Percentiles rank a stretch among this genome's conserved stretches.
phyloP scores from a whole-genome alignment of 225 moss, liverwort and hornwort genomes.

The Sphagnum contortum region DNA sequence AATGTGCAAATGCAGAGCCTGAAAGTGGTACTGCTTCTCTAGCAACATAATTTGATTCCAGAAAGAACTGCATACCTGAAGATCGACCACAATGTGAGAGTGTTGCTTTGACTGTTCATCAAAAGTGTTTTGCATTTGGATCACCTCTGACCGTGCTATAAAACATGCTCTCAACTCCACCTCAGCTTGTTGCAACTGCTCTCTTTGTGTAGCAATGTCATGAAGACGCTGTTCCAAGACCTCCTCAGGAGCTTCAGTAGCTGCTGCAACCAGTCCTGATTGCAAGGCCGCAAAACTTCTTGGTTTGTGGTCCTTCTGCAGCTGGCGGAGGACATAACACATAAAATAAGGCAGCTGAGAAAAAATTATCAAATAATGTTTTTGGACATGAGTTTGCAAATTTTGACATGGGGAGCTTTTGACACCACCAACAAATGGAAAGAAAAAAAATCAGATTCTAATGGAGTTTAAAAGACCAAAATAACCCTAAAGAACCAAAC shows the following conservation, averaged over 20 bases:
- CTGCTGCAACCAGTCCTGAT: constrained; percentile 34
- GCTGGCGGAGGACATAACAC: constrained; percentile 18
- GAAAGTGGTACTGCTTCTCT: no score
- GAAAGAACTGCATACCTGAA: constrained; percentile 45
- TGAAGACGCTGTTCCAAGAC: constrained; percentile 79
- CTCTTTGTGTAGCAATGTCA: constrained; percentile 82
- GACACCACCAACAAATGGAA: no score
- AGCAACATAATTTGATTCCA: no score
- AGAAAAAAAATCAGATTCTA: no score
- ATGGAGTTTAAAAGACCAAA: no score
- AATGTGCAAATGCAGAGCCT: no score
- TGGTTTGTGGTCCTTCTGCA: constrained; percentile 69
- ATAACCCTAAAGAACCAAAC: no score
- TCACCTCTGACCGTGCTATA: constrained; percentile 80
- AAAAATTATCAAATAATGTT: no score
- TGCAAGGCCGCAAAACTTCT: constrained; percentile 62
- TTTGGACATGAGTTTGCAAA: no score
- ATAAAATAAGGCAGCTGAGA: no score
- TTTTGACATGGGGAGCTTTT: no score
- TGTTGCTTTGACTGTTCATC: constrained; percentile 86
- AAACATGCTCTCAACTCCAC: constrained; percentile 83
- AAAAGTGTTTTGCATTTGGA: constrained; percentile 66
- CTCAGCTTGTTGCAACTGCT: constrained; percentile 81
- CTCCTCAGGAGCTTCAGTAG: constrained; percentile 59
- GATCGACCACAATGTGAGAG: constrained; percentile 59